Evolutionary conservation across 371 early-diverging fungal species (phyloP).

Genomic region (Actinomucor elegans): DNA sequence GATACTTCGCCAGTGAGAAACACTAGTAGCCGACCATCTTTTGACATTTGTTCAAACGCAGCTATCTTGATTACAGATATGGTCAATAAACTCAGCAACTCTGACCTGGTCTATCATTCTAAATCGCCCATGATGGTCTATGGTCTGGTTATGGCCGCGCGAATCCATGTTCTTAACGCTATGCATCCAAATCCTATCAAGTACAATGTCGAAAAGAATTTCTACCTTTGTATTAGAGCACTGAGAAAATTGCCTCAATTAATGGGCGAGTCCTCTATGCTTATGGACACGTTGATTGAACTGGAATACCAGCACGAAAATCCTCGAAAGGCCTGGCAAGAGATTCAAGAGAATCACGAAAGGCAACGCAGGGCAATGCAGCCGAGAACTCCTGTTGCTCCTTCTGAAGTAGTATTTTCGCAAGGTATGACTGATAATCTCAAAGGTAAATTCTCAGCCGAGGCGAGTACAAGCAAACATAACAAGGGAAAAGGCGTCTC

Average conservation of each 20-base stretch:
- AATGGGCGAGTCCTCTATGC: not conserved
- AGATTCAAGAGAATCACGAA: not conserved
- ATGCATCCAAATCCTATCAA: conserved; percentile 17
- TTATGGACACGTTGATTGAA: conserved; percentile 9
- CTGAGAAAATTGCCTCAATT: conserved; percentile 18
- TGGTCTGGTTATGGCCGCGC: conserved; percentile 37
- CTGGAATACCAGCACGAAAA: conserved; percentile 9
- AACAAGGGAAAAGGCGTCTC: too few relatives aligned
- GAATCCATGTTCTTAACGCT: conserved; percentile 47
- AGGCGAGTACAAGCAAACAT: too few relatives aligned
- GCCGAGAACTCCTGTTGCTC: not conserved
- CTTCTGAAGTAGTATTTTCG: conserved; percentile 6
- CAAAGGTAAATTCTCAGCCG: not conserved
- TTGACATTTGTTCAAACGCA: conserved; percentile 40
- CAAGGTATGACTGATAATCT: conserved; percentile 5
- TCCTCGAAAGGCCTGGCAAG: conserved; percentile 1
- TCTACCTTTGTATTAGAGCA: conserved; percentile 17
- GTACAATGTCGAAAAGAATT: conserved; percentile 18
- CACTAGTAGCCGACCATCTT: conserved; percentile 22
- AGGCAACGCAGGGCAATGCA: not conserved
- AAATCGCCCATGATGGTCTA: conserved; percentile 37
- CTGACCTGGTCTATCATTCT: conserved; percentile 33
- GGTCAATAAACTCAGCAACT: conserved; percentile 11
- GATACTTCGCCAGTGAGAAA: conserved; percentile 17
- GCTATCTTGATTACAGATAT: conserved; percentile 41